Base-by-base conservation (phyloP, 805 yeast genomes). In the Kodamaea kakaduensis region DNA sequence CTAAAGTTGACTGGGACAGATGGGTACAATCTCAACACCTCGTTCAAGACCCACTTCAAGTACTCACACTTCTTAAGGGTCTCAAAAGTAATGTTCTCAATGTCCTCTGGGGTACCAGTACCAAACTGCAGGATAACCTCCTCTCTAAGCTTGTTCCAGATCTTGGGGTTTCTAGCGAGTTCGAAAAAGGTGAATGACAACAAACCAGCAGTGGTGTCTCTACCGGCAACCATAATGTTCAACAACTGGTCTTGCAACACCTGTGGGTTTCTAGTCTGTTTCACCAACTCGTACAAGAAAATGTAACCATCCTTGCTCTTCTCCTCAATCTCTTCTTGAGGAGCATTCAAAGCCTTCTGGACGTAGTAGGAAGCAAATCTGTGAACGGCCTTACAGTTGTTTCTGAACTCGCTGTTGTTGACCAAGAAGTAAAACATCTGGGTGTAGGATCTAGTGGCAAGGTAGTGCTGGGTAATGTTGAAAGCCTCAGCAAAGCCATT, bases 401-500 rank as follows among this genome's bases (percentile, higher is more conserved):
- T 49, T 29, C 57, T 49, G 44, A 69, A 68, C 34, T 56, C 50
- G 9, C 31, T 36, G 8, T 44, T 43, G 36, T 53, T 43, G 12
- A 50, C 32, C 2, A 54, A 19, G 26, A 42, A 43, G 42, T 48
- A 52, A 31, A 53, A 46, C 22, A 33, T 36, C 29, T 50, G 60
- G 38, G 46, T 52, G 48, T 41, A 61, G 24, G 67, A 44, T 49
- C 72, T 58, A 9, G 61, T 41, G 5, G 67, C 55, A 42, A 64
- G 53, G 28, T 52, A 56, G 22, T 46, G 37, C 45, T 65, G 69
- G 6, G 64, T 42, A 18, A 40, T 40, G 39, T 62, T 60, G 41
- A 66, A 64, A 16, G 61, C 54, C 6, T 50, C 54, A 21, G 65
- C 64, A 46, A 66, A 66, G 3, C 50, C 49, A 14, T 45, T 47